Evolutionary conservation across 2,329 filamentous ascomycete species (phyloP).

Genomic region (Beauveria sp.): DNA sequence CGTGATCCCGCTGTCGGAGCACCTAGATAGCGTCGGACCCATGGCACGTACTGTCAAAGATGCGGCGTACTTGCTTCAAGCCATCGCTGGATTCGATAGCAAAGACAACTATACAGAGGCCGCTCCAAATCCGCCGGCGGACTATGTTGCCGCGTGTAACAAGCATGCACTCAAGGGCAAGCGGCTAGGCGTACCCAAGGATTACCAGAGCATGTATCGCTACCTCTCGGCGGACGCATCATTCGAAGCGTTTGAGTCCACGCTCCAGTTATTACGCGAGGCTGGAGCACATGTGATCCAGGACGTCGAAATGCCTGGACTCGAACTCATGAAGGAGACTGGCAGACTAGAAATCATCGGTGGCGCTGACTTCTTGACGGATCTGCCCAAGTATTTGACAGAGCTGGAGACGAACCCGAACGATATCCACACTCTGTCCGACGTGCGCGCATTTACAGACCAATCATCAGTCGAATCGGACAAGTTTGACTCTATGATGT

Average conservation of each 20-base stretch:
- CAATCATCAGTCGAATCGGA: constrained; percentile 44
- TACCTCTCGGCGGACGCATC: constrained; percentile 4
- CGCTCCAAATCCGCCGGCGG: constrained; percentile 45
- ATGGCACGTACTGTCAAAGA: constrained; percentile 60
- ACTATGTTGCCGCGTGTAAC: constrained; percentile 55
- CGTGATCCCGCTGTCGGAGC: constrained; percentile 57
- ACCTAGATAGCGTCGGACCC: constrained; percentile 59
- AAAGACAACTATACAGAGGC: constrained; percentile 57
- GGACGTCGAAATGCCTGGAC: constrained; percentile 43
- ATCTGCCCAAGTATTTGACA: constrained; percentile 47
- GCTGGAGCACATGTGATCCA: constrained; percentile 54
- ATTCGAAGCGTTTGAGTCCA: constrained; percentile 46
- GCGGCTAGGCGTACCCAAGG: constrained; percentile 52
- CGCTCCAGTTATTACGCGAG: constrained; percentile 41
- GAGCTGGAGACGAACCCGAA: constrained; percentile 51
- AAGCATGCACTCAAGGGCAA: constrained; percentile 44
- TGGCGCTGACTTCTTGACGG: constrained; percentile 47
- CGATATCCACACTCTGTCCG: constrained; percentile 41
- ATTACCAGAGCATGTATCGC: constrained; percentile 43
- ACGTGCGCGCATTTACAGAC: constrained; percentile 50
- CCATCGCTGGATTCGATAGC: constrained; percentile 54
- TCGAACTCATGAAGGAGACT: constrained; percentile 39
- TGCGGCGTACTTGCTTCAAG: constrained; percentile 53
- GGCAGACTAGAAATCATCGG: constrained; percentile 45
- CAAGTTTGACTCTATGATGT: constrained; percentile 49